A percentile compares a stretch with the other conserved stretches of the same genome.
Evolutionary conservation across 805 yeast genomes (phyloP).

Genomic region (Lipomyces chichibuensis): DNA sequence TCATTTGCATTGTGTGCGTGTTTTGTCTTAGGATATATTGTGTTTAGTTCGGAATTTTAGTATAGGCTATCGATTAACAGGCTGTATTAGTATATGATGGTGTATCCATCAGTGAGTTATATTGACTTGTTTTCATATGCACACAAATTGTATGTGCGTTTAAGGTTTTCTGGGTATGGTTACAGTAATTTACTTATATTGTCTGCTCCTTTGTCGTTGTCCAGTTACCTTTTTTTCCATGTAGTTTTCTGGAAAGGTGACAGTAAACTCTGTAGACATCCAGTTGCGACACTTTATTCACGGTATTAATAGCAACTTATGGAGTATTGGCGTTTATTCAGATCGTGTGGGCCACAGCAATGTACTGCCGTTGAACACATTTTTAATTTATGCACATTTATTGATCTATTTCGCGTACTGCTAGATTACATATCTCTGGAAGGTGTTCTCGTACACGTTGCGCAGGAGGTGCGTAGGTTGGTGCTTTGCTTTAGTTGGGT

Average conservation of each 20-base stretch:
- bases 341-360: too few relatives aligned
- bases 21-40: neutral
- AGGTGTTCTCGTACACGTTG: neutral
- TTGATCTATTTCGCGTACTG: neutral
- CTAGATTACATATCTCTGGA: neutral
- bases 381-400: too few relatives aligned
- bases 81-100: neutral
- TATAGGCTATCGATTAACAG: neutral
- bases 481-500: neutral
- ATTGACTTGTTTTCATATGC: neutral
- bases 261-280: too few relatives aligned
- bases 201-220: neutral
- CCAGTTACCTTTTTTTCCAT: neutral
- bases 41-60: neutral
- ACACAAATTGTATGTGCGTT: neutral
- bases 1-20: neutral
- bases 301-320: too few relatives aligned
- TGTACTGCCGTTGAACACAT: too few relatives aligned
- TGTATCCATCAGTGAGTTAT: neutral
- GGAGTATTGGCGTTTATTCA: too few relatives aligned
- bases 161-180: neutral
- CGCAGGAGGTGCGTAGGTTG: neutral
- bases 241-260: neutral
- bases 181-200: neutral
- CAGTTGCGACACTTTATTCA: too few relatives aligned